Base-by-base conservation (phyloP, 225 moss, liverwort and hornwort genomes). In the Takakia lepidozioides region DNA sequence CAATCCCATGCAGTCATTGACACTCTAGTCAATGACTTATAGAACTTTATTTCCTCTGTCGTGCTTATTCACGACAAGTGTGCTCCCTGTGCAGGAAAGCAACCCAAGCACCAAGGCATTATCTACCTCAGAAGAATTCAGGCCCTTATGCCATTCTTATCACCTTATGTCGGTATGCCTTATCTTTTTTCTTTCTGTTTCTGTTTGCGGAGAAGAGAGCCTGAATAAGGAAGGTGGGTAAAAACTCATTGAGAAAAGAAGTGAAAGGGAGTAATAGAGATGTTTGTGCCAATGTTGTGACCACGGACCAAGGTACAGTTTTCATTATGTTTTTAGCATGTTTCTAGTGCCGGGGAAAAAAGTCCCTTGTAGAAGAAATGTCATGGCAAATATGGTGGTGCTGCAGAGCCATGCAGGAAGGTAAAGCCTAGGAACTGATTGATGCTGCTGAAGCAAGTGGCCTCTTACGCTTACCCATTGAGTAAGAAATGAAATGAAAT, bases 381-480 rank as follows among this genome's bases (percentile, higher is more conserved):
- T 7, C 32, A 32, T 32, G 7, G 7, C 11, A 11, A 32, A 7
- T 6, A 6, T 26, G n/a, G 25, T 50, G 46, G 56, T 28, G 52
- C 48, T 59, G 58, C 65, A 81, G 81, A 53, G 75, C 72, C 18
- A 55, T 51, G 36, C 67, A 55, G 52, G 17, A 46, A 49, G 82
- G 77, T 6, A 78, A 68, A 55, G 74, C 70, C 40, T 78, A 70
- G 64, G 82, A 82, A 64, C 74, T 82, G 47, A 82, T 82, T 56
- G 73, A 74, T 48, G 78, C 82, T 55, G 78, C 82, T 62, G 82
- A 82, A 59, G 51, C 70, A 61, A 82, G 82, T 53, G 82, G 78
- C 32, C 62, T 82, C 19, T 61, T 67, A 17, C 57, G 55, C 25
- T 65, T 78, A 74, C 71, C 74, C 42, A 74, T 82, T 49, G 70